Evolutionary conservation across 345 rosid genomes (phyloP), one percentile per base, ranked within the genome.

Genomic region (Viola odorata): DNA sequence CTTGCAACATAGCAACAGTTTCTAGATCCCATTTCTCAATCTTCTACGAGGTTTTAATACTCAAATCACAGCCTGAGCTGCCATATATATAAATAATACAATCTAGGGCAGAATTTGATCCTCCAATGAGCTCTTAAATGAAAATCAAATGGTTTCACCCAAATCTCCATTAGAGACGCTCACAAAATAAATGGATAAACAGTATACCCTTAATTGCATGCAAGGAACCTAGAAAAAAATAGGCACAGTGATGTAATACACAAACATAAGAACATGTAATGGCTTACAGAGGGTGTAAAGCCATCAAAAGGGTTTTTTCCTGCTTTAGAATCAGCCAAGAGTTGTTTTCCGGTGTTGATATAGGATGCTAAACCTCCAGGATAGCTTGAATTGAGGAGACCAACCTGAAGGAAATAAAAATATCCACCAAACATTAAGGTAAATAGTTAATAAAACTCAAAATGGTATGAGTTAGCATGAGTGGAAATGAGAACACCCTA

Each of bases 231-330:
- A n/a, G n/a, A 57, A 47, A 57, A 62, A 41, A 12, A 50, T 50
- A n/a, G n/a, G n/a, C n/a, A n/a, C n/a, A n/a, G 15, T 4, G 10
- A 3, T 3, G 6, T 8, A 37, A 3, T 48, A 48, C 12, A 32
- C 41, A 41, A 45, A 41, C 7, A 38, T 13, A 41, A 52, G 12
- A 8, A n/a, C n/a, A 3, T 17, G 9, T 23, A 16, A 12, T 44
- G 3, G 76, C 82, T 71, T 78, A 94, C 99, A 16, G 97, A 90
- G 56, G 99, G 99, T 57, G 83, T 78, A 75, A 90, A 94, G 53
- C 99, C 99, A 73, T 90, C 99, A 73, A 80, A 94, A 45, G 99
- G 99, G 53, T 87, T 94, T 73, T 88, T 87, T 64, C 99, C 99
- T 41, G 75, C 70, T 82, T 83, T 90, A 0, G 97, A 94, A 65